Evolutionary conservation across 176 grass and related monocot species (phyloP).

Genomic region (Musa schizocarpa): DNA sequence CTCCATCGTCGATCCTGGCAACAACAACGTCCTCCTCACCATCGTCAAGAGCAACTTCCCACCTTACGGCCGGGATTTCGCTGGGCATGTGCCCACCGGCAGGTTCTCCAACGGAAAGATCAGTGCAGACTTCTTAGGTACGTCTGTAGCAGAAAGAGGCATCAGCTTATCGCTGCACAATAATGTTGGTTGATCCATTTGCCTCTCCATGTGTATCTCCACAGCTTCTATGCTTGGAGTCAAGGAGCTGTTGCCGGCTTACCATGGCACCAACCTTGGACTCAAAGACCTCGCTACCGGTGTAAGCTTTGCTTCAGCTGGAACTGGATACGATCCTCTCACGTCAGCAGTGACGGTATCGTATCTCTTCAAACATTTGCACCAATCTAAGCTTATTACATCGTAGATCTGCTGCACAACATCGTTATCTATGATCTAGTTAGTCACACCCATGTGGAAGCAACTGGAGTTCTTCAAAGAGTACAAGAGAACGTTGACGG

Average conservation of each 20-base stretch:
- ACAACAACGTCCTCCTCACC: conserved; percentile 67
- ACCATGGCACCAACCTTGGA: conserved; percentile 37
- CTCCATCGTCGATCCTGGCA: conserved; percentile 70
- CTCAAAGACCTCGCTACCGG: conserved; percentile 38
- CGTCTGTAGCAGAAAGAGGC: background rate
- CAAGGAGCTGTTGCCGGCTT: conserved; percentile 41
- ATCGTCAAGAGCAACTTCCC: conserved; percentile 56
- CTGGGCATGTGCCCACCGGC: conserved; percentile 40
- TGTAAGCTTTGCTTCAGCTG: conserved; percentile 75
- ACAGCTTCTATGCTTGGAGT: conserved; percentile 46
- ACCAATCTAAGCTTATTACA: conserved; percentile 2
- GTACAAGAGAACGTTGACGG: conserved; percentile 40
- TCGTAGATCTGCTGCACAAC: conserved; percentile 16
- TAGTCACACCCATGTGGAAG: conserved; percentile 45
- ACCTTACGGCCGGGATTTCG: conserved; percentile 57
- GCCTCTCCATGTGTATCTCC: background rate
- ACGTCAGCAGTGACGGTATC: conserved; percentile 36
- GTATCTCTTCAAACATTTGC: background rate
- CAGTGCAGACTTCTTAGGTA: conserved; percentile 50
- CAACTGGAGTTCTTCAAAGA: conserved; percentile 63
- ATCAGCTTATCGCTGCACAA: background rate
- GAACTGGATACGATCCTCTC: conserved; percentile 52
- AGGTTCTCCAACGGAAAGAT: conserved; percentile 79
- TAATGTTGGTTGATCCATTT: background rate
- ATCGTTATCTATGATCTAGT: conserved; percentile 33